These are phyloP conservation scores for Beta corolliflora DNA, from an alignment of 179 eudicot species.

Conservation along the genomic window DNA sequence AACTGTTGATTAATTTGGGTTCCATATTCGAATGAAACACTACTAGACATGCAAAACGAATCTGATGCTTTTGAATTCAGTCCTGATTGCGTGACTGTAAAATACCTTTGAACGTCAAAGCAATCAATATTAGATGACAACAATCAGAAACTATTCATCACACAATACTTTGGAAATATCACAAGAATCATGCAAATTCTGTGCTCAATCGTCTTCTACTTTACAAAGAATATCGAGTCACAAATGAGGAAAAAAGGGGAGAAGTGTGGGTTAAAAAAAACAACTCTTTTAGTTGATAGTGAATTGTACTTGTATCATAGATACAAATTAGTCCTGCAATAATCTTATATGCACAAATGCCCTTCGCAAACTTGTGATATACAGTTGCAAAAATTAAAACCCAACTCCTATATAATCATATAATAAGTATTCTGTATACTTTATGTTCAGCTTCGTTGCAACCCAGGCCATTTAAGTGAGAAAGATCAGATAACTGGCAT, in stretches of 20 bases:
- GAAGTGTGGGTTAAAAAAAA: neutral
- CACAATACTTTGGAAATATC: slow-evolving; percentile 8
- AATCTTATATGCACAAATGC: slow-evolving; percentile 25
- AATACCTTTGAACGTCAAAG: neutral
- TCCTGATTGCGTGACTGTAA: slow-evolving; percentile 9
- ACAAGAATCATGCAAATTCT: slow-evolving; percentile 10
- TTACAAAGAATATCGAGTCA: slow-evolving; percentile 1
- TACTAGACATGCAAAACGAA: slow-evolving; percentile 8
- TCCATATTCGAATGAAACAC: neutral
- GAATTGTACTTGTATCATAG: neutral
- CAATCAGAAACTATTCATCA: neutral
- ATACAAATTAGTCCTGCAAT: slow-evolving; percentile 14
- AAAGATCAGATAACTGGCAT: neutral
- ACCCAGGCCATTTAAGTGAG: neutral
- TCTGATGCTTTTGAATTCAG: neutral
- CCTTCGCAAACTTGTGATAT: slow-evolving; percentile 21
- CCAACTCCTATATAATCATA: slow-evolving; percentile 18
- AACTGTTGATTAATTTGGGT: no score
- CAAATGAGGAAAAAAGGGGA: neutral
- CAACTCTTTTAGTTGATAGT: neutral
- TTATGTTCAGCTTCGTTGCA: slow-evolving; percentile 24
- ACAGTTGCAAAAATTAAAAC: slow-evolving; percentile 23
- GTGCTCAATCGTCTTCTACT: slow-evolving; percentile 6
- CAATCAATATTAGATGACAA: neutral
- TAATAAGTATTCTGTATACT: slow-evolving; percentile 9